Percentiles rank a stretch among this genome's conserved stretches.
These are phyloP conservation scores for Fusarium setosum DNA, from an alignment of 2,329 filamentous ascomycete genomes.

Conservation along the genomic window DNA sequence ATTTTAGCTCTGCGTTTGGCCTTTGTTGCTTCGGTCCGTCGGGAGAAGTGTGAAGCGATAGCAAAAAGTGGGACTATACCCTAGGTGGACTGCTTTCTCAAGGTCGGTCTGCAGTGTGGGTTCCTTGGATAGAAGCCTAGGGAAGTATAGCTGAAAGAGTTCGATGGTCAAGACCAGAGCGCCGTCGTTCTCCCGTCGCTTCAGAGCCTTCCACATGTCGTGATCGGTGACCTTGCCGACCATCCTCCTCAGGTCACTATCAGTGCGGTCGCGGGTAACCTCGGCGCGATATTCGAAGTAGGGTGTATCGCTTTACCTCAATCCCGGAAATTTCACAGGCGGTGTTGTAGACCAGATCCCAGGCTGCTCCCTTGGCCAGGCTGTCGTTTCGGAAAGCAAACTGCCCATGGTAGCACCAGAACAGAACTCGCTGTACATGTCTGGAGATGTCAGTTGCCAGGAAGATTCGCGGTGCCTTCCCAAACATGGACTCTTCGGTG, in stretches of 20 bases:
- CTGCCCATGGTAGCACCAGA: neutral
- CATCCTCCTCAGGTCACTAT: neutral
- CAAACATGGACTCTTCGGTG: neutral
- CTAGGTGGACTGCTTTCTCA: too few species aligned
- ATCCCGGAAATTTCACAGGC: neutral
- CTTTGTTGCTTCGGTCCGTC: too few species aligned
- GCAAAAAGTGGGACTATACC: too few species aligned
- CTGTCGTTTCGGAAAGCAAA: neutral
- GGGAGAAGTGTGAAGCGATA: too few species aligned
- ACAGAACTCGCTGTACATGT: neutral
- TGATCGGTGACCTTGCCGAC: neutral
- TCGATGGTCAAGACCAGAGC: too few species aligned
- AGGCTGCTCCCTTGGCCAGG: neutral
- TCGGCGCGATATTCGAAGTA: neutral
- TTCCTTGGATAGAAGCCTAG: too few species aligned
- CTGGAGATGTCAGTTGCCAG: neutral
- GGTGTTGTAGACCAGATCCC: neutral
- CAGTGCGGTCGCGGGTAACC: neutral
- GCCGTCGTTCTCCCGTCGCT: neutral
- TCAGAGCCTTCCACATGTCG: neutral
- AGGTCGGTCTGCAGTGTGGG: too few species aligned
- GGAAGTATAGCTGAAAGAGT: too few species aligned
- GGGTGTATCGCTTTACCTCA: neutral
- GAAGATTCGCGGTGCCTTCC: neutral
- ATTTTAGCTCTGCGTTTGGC: too few species aligned